Percentiles rank a stretch among this genome's conserved stretches.
phyloP scores from a whole-genome alignment of 129 eudicot genomes.

The Escallonia herrerae region DNA sequence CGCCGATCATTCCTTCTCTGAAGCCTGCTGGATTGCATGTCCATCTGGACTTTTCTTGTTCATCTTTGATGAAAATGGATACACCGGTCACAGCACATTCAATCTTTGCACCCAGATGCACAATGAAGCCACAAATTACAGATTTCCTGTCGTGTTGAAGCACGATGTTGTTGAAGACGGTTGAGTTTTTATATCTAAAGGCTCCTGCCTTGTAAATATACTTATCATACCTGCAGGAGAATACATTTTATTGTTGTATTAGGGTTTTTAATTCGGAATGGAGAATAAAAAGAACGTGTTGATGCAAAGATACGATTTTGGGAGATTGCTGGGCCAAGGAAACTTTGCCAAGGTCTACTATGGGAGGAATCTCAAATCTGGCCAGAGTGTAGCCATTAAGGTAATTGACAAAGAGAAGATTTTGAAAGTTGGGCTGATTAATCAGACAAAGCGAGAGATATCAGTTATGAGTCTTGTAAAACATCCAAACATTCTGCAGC shows the following conservation, averaged over 20 bases:
- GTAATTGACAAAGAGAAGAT: conserved; percentile 68
- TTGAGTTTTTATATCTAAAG: conserved; percentile 14
- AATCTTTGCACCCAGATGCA: conserved; percentile 19
- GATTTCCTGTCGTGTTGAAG: conserved; percentile 26
- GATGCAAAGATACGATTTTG: conserved; percentile 60
- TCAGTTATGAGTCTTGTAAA: conserved; percentile 64
- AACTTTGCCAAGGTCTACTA: conserved; percentile 68
- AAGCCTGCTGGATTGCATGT: conserved; percentile 18
- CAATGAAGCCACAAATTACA: conserved; percentile 15
- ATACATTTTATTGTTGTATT: conserved; percentile 3
- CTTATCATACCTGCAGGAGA: conserved; percentile 18
- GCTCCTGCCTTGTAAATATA: conserved; percentile 20
- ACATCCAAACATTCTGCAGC: conserved; percentile 53
- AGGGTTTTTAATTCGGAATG: conserved; percentile 21
- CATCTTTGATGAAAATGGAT: conserved; percentile 31
- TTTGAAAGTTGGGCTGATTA: conserved; percentile 50
- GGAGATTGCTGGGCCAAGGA: conserved; percentile 75
- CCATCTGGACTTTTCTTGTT: conserved; percentile 22
- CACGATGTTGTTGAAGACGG: conserved; percentile 58
- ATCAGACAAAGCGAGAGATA: conserved; percentile 71
- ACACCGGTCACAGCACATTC: conserved; percentile 11
- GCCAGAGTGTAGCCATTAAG: conserved; percentile 59
- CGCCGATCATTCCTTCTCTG: conserved; percentile 23
- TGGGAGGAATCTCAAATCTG: conserved; percentile 47
- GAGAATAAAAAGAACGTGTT: conserved; percentile 45